Conservation (phyloP, 371 early-diverging fungal species). For the Antonospora locustae region DNA sequence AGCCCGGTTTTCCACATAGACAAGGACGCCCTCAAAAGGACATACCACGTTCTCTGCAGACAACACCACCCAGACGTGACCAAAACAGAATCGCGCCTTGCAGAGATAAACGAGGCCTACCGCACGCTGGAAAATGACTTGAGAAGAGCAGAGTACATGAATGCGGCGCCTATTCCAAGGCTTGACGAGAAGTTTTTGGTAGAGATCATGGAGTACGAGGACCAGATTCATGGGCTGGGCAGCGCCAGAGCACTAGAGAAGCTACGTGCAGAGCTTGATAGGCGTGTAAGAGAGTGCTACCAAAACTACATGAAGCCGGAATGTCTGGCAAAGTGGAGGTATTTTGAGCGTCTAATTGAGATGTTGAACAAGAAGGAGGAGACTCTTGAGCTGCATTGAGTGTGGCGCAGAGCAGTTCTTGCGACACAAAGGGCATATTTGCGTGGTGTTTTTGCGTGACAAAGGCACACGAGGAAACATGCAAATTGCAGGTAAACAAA, state of each 20-base stretch:
- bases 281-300: conserved; percentile 36
- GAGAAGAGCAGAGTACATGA: conserved; percentile 31
- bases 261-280: conserved; percentile 10
- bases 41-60: conserved; percentile 22
- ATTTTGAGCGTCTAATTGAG: conserved; percentile 35
- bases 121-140: conserved; percentile 43
- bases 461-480: neutral
- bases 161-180: too few species aligned
- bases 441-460: neutral
- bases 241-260: neutral
- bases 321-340: conserved; percentile 37
- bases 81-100: neutral
- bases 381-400: neutral
- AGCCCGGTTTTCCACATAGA: conserved; percentile 28
- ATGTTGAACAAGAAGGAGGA: conserved; percentile 6
- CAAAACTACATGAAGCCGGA: conserved; percentile 15
- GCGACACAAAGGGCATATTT: neutral
- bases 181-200: conserved; percentile 20
- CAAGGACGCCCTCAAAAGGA: conserved; percentile 25
- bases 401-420: too few species aligned
- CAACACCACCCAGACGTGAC: conserved; percentile 30
- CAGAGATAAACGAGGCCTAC: conserved; percentile 36
- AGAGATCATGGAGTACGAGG: conserved; percentile 32
- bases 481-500: neutral
- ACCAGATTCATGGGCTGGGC: conserved; percentile 9